These are phyloP conservation scores for Xylaria hypoxylon DNA, from an alignment of 2,329 filamentous ascomycete genomes.

Conservation along the genomic window DNA sequence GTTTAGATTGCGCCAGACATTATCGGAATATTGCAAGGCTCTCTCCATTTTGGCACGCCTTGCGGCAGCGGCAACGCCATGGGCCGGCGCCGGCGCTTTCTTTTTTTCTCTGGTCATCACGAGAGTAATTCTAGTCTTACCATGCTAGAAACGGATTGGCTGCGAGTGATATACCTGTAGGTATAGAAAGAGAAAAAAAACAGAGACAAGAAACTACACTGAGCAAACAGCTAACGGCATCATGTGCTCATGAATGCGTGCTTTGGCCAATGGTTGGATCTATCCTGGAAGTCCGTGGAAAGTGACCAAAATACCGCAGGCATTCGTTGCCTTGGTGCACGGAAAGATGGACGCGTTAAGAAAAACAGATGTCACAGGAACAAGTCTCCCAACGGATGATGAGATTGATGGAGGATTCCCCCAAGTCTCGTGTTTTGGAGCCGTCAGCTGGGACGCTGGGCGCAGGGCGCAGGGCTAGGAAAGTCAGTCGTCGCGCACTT, in stretches of 20 bases:
- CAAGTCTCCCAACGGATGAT: slow-evolving; percentile 31
- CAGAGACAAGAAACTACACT: slow-evolving; percentile 41
- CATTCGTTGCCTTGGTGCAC: slow-evolving; percentile 34
- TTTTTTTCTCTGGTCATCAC: slow-evolving; percentile 51
- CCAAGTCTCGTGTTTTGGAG: slow-evolving; percentile 19
- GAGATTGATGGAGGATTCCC: slow-evolving; percentile 19
- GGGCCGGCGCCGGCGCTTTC: slow-evolving; percentile 48
- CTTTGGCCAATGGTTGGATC: slow-evolving; percentile 38
- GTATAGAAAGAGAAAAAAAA: slow-evolving; percentile 35
- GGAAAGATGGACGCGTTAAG: slow-evolving; percentile 30
- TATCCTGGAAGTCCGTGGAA: slow-evolving; percentile 35
- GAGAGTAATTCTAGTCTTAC: slow-evolving; percentile 50
- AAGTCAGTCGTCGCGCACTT: slow-evolving; percentile 32
- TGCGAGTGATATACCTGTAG: slow-evolving; percentile 41
- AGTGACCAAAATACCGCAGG: slow-evolving; percentile 37
- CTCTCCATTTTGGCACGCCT: slow-evolving; percentile 49
- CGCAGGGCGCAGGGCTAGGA: slow-evolving; percentile 18
- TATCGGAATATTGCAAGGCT: slow-evolving; percentile 45
- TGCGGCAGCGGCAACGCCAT: slow-evolving; percentile 43
- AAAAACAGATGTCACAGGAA: slow-evolving; percentile 40
- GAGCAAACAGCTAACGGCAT: slow-evolving; percentile 46
- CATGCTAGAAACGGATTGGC: slow-evolving; percentile 45
- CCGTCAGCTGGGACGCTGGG: slow-evolving; percentile 24
- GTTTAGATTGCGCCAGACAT: slow-evolving; percentile 49
- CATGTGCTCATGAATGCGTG: slow-evolving; percentile 43